Evolutionary conservation across 345 rosid genomes (phyloP).

Genomic region (Salix koriyanagi): DNA sequence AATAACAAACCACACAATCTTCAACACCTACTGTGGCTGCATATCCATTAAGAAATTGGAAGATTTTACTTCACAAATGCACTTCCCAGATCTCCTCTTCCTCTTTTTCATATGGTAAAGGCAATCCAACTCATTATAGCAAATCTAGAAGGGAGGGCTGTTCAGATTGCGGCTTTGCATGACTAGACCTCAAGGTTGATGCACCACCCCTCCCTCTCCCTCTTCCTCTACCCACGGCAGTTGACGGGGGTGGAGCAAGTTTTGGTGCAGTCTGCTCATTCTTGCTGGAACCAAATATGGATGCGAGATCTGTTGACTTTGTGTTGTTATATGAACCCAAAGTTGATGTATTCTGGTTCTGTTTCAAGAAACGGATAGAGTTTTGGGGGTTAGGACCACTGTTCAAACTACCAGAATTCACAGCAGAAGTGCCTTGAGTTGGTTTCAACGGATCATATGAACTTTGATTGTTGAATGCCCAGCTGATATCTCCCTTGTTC

Average conservation of each 20-base stretch:
- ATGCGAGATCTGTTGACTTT: constrained; percentile 58
- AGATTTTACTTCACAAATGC: no score
- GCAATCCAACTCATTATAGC: no score
- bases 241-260: constrained; percentile 87
- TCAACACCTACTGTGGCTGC: no score
- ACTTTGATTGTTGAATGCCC: constrained; percentile 48
- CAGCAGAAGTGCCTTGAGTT: constrained; percentile 35
- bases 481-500: constrained; percentile 30
- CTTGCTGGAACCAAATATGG: constrained; percentile 65
- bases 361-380: constrained; percentile 24
- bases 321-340: constrained; percentile 38
- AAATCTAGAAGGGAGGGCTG: no score
- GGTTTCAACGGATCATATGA: constrained; percentile 40
- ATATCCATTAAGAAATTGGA: no score
- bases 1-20: no score
- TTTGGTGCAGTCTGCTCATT: constrained; percentile 53
- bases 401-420: constrained; percentile 28
- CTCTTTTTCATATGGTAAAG: no score
- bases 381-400: neutral
- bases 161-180: no score
- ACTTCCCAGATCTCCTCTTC: no score
- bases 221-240: constrained; percentile 74
- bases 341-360: constrained; percentile 44
- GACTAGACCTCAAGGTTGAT: constrained; percentile 35
- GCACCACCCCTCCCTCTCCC: constrained; percentile 54